Percentiles rank a stretch among this genome's conserved stretches.
These are phyloP conservation scores for Dryadomyces quercivorus DNA, from an alignment of 2,329 filamentous ascomycete species.

Conservation along the genomic window DNA sequence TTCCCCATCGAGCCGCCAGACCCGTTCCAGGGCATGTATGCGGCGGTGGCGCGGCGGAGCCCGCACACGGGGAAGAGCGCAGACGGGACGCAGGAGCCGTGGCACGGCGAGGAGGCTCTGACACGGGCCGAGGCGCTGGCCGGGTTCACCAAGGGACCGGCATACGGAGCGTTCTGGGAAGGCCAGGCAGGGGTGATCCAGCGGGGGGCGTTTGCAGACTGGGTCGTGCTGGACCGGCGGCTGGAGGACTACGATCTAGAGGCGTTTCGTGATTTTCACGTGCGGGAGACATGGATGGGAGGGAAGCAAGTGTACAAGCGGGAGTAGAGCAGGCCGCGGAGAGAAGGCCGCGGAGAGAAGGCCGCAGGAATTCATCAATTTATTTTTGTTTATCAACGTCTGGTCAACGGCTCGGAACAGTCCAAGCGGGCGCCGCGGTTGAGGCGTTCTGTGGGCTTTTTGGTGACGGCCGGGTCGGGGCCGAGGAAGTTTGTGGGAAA, in stretches of 20 bases:
- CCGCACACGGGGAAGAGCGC: constrained; percentile 42
- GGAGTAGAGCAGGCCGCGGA: too few species aligned
- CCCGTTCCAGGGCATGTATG: constrained; percentile 57
- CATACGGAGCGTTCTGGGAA: constrained; percentile 47
- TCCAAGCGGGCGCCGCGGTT: constrained; percentile 1
- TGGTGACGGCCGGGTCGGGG: constrained; percentile 13
- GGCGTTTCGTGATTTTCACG: constrained; percentile 37
- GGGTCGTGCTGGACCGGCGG: constrained; percentile 54
- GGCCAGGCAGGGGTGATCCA: constrained; percentile 45
- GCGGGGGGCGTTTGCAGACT: constrained; percentile 53
- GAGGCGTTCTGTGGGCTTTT: constrained; percentile 1
- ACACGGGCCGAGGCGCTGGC: constrained; percentile 45
- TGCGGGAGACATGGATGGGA: constrained; percentile 57
- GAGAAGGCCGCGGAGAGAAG: too few species aligned
- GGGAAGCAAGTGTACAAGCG: constrained; percentile 38
- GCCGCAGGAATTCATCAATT: too few species aligned
- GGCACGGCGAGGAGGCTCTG: constrained; percentile 48
- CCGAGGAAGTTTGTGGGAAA: constrained; percentile 36
- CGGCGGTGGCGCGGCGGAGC: constrained; percentile 48
- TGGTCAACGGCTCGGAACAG: constrained; percentile 6
- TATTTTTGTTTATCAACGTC: too few species aligned
- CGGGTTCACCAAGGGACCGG: constrained; percentile 49
- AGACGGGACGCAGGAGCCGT: constrained; percentile 36
- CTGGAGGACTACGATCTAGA: constrained; percentile 36
- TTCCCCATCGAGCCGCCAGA: constrained; percentile 60